Base-by-base conservation (phyloP, 2,329 filamentous ascomycete genomes). In the Stagonosporopsis rhizophila region DNA sequence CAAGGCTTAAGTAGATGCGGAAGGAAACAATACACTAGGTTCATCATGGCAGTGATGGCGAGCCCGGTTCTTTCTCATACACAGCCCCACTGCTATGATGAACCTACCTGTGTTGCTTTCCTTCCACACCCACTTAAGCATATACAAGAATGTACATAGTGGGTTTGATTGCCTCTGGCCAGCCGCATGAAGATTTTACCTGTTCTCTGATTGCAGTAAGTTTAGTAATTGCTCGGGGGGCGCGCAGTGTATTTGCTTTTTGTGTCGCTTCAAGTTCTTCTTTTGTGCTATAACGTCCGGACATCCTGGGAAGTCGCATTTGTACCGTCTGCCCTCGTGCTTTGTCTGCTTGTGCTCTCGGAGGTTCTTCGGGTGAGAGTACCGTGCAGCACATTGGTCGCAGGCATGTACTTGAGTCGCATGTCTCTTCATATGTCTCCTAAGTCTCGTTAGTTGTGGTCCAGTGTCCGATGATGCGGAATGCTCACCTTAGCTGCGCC, bases 191-290 rank as follows among this genome's bases (percentile, higher is more conserved):
- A 25, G 23, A 7, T 4, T 37, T 19, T 19, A 8, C n/a, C 34
- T 7, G 17, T 37, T 8, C 7, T 8, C 17, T 37, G 17, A 6
- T 37, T 37, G 6, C 8, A 12, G 3, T 17, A 37, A 20, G 11
- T 11, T 17, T 11, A 7, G 11, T 3, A 2, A 37, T 20, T 12
- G 27, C 7, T 30, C 11, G 6, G 25, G 17, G 1, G 2, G 2
- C 1, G 28, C 7, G n/a, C 40, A 2, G 19, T 32, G 41, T 17
- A 22, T 44, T 2, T 32, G 32, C 15, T 34, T 25, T 25, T 52
- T 59, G 34, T 61, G 59, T 44, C 59, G 44, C 34, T 25, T 34
- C 6, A 61, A 11, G 23, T 59, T 59, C 35, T 57, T 61, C 46
- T 55, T 59, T 6, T 61, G 52, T 11, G 52, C 52, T 23, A 56